Conservation (phyloP, 495 filamentous ascomycete genomes). For the Annulohypoxylon stygium region DNA sequence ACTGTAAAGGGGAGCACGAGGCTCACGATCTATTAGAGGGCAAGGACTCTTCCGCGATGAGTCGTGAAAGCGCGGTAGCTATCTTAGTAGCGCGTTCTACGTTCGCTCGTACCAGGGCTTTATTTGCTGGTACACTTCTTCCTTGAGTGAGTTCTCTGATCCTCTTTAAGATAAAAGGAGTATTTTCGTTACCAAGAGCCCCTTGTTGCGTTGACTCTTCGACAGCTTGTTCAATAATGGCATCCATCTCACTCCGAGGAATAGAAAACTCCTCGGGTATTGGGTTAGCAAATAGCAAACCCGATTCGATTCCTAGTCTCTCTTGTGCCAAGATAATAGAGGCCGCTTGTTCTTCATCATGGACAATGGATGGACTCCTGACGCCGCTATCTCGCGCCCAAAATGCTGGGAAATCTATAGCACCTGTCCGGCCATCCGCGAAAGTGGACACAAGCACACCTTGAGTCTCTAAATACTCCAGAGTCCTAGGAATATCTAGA, state of each 20-base stretch:
- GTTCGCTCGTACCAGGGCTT: constrained; percentile 81
- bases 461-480: constrained; percentile 96
- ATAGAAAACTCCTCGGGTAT: constrained; percentile 80
- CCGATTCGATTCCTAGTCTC: constrained; percentile 74
- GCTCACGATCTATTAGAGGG: constrained; percentile 47
- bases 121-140: constrained; percentile 79
- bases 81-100: constrained; percentile 83
- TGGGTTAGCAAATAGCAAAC: constrained; percentile 89
- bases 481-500: constrained; percentile 87
- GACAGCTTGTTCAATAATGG: constrained; percentile 78
- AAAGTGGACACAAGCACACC: constrained; percentile 90
- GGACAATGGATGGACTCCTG: constrained; percentile 78
- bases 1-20: constrained; percentile 29
- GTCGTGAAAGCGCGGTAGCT: constrained; percentile 77
- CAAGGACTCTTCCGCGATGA: constrained; percentile 53
- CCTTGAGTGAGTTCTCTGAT: constrained; percentile 85
- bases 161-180: constrained; percentile 84
- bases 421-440: constrained; percentile 75
- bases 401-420: constrained; percentile 88
- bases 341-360: constrained; percentile 84
- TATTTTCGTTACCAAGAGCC: constrained; percentile 81
- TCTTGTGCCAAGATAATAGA: constrained; percentile 75
- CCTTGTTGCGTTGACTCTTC: constrained; percentile 76
- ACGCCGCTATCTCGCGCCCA: constrained; percentile 87
- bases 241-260: constrained; percentile 77